A percentile compares a stretch with the other conserved stretches of the same genome.
Conservation (phyloP, 116 monocot genomes). For the Papilionanthe hybrid region DNA sequence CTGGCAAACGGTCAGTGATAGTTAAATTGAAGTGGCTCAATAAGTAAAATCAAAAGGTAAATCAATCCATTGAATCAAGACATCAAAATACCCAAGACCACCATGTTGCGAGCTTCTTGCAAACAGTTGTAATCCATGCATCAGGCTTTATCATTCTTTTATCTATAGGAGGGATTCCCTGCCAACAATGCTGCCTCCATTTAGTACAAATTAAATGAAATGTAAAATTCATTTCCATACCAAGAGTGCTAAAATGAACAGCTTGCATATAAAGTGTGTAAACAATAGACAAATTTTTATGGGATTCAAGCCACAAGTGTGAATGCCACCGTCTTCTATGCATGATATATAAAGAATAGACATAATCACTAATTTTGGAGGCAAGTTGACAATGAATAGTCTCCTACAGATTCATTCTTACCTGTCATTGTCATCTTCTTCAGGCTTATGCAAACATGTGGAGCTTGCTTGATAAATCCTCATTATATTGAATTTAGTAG, state of each 20-base stretch:
- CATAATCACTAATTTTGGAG: neutral
- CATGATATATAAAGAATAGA: neutral
- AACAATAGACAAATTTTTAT: neutral
- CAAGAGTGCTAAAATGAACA: neutral
- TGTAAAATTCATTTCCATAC: neutral
- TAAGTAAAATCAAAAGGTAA: neutral
- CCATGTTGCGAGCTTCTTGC: constrained; percentile 69
- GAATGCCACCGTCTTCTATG: neutral
- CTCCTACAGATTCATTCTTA: neutral
- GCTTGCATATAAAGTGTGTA: neutral
- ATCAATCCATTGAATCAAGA: neutral
- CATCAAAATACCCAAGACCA: constrained; percentile 80
- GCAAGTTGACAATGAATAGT: neutral
- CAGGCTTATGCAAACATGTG: neutral
- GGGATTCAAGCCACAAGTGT: neutral
- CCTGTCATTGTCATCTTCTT: neutral
- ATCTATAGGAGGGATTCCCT: constrained; percentile 88
- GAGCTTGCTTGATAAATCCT: neutral
- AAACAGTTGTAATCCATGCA: constrained; percentile 71
- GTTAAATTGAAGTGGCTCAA: neutral
- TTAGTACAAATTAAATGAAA: neutral
- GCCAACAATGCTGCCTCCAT: neutral
- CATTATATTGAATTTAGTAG: neutral
- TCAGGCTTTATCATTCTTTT: constrained; percentile 48
- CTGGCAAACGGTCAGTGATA: constrained; percentile 23